Percentiles rank a stretch among this genome's conserved stretches.
phyloP scores from a whole-genome alignment of 805 yeast genomes.

The Sugiyamaella americana region DNA sequence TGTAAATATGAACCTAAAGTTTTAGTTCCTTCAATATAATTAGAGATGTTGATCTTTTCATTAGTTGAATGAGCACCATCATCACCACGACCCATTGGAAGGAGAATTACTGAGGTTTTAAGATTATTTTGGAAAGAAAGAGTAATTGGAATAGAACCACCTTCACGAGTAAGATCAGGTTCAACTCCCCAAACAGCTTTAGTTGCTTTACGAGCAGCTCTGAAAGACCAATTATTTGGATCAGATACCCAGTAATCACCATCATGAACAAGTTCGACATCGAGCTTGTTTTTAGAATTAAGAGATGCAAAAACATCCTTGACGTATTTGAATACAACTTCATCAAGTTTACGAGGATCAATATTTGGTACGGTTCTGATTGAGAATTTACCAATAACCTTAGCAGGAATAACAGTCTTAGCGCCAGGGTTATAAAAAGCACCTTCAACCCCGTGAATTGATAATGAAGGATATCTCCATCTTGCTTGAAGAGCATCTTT shows the following conservation, averaged over 20 bases:
- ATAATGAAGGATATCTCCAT: constrained; percentile 97
- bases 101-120: constrained; percentile 75
- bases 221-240: constrained; percentile 86
- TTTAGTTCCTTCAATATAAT: constrained; percentile 90
- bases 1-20: constrained; percentile 91
- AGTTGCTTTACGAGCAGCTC: constrained; percentile 93
- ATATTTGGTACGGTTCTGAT: constrained; percentile 97
- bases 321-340: constrained; percentile 68
- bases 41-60: constrained; percentile 83
- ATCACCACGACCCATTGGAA: constrained; percentile 98
- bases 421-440: constrained; percentile 95
- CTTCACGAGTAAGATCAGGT: constrained; percentile 97
- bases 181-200: constrained; percentile 90
- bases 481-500: constrained; percentile 91
- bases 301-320: constrained; percentile 59
- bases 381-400: constrained; percentile 89
- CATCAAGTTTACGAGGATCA: constrained; percentile 68
- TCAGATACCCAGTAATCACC: constrained; percentile 96
- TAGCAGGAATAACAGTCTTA: constrained; percentile 95
- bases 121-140: constrained; percentile 84
- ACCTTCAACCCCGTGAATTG: constrained; percentile 96
- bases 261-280: constrained; percentile 78
- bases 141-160: constrained; percentile 98
- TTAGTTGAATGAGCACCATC: constrained; percentile 99
- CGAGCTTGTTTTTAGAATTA: constrained; percentile 68